Percentiles rank a stretch among this genome's conserved stretches.
These are phyloP conservation scores for Agastache rugosa DNA, from an alignment of 257 asterid species.

Conservation along the genomic window DNA sequence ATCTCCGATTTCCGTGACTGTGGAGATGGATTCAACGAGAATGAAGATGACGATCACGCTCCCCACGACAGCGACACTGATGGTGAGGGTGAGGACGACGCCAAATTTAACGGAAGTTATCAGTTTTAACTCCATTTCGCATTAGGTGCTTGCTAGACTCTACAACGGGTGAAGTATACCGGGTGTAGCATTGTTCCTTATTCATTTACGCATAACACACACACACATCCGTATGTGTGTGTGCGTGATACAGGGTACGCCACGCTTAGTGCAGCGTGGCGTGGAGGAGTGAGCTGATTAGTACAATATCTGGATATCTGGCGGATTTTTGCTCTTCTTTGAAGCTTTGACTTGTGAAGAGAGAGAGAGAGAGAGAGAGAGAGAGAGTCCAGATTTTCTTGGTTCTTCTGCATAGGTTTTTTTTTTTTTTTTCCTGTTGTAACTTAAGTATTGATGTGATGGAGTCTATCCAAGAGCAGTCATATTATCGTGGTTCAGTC, in stretches of 20 bases:
- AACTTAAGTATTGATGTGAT: too few relatives aligned
- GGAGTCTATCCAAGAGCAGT: too few relatives aligned
- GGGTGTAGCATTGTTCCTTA: too few relatives aligned
- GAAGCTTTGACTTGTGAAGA: too few relatives aligned
- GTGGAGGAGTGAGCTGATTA: neutral
- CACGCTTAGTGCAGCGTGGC: neutral
- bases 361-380: neutral
- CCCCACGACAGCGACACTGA: slow-evolving; percentile 36
- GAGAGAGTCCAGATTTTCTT: neutral
- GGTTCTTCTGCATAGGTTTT: neutral
- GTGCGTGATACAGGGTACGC: neutral
- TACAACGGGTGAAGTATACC: neutral
- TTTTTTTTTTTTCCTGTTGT: too few relatives aligned
- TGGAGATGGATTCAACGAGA: slow-evolving; percentile 41
- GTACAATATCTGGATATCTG: too few relatives aligned
- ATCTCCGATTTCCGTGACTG: slow-evolving; percentile 45
- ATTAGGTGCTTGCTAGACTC: neutral
- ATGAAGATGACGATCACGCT: slow-evolving; percentile 36
- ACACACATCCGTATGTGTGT: neutral
- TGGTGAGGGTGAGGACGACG: slow-evolving; percentile 46
- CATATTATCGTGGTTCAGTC: neutral
- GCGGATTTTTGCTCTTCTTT: too few relatives aligned
- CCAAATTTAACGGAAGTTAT: slow-evolving; percentile 26
- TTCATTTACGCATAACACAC: too few relatives aligned
- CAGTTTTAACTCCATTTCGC: slow-evolving; percentile 10